Conservation (phyloP, 257 asterid genomes). For the Gentiana dahurica region DNA sequence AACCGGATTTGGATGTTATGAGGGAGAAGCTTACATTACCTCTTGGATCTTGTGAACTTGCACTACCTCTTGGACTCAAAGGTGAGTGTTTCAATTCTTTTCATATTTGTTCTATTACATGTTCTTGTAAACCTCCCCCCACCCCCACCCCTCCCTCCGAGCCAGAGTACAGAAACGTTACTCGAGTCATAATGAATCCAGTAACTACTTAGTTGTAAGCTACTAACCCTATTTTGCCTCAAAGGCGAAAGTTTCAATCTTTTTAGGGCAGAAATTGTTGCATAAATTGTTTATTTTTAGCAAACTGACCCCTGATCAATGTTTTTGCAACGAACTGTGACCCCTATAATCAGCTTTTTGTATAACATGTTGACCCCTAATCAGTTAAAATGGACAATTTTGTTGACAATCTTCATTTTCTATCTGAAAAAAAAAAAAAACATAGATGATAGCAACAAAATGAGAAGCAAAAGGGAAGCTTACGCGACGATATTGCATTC, state of each 20-base stretch:
- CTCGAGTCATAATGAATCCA: too few species aligned
- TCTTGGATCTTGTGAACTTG: slow-evolving; percentile 80
- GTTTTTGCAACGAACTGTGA: too few species aligned
- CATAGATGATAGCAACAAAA: slow-evolving; percentile 29
- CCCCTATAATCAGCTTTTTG: neutral
- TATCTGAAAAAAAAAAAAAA: neutral
- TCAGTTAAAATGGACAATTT: neutral
- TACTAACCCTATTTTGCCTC: too few species aligned
- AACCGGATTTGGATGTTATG: slow-evolving; percentile 32
- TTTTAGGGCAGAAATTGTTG: too few species aligned
- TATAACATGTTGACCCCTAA: neutral
- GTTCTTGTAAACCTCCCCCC: too few species aligned
- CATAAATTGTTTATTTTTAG: too few species aligned
- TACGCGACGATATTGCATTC: slow-evolving; percentile 90
- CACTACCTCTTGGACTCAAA: slow-evolving; percentile 57
- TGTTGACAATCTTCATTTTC: neutral
- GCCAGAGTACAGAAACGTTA: too few species aligned
- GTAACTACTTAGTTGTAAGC: too few species aligned
- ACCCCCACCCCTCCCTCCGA: neutral
- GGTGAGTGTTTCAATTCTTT: slow-evolving; percentile 24
- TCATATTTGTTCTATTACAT: too few species aligned
- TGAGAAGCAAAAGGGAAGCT: slow-evolving; percentile 56
- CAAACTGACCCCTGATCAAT: too few species aligned
- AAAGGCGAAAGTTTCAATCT: too few species aligned
- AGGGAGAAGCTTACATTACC: slow-evolving; percentile 67